Conservation (phyloP, 2,329 filamentous ascomycete genomes). For the Kalmusia sp. region DNA sequence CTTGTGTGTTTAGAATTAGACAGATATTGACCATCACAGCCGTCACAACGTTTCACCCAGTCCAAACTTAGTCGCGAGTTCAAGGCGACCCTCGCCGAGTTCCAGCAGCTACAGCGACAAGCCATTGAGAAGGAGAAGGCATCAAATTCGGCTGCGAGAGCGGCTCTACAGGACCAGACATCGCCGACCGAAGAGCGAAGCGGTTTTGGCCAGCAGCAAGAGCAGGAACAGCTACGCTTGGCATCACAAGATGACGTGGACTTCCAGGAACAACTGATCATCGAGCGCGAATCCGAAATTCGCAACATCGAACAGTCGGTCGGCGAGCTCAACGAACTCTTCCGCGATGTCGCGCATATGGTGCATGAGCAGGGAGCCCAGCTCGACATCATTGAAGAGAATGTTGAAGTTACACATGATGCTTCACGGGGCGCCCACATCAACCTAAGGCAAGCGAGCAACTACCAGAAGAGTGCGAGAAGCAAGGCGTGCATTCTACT, state of each 20-base stretch:
- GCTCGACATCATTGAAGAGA: constrained; percentile 85
- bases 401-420: constrained; percentile 81
- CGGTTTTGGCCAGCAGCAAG: constrained; percentile 65
- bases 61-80: constrained; percentile 95
- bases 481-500: constrained; percentile 94
- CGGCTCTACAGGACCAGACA: constrained; percentile 71
- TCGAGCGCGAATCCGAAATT: constrained; percentile 96
- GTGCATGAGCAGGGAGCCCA: constrained; percentile 91
- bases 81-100: constrained; percentile 85
- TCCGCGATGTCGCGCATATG: constrained; percentile 97
- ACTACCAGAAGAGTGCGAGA: constrained; percentile 94
- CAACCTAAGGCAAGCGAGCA: constrained; percentile 83
- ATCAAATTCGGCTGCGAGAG: constrained; percentile 81
- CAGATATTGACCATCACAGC: constrained; percentile 58
- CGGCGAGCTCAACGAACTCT: constrained; percentile 93
- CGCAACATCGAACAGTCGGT: constrained; percentile 97
- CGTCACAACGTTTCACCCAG: constrained; percentile 94
- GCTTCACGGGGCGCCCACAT: constrained; percentile 85
- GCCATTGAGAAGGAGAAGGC: constrained; percentile 93
- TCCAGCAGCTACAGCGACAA: constrained; percentile 87
- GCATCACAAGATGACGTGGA: constrained; percentile 95
- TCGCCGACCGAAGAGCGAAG: constrained; percentile 56
- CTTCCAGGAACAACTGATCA: constrained; percentile 94
- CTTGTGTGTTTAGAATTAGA: not conserved
- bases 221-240: constrained; percentile 74